Evolutionary conservation across 768 basidiomycete species (phyloP).

Genomic region (Coprinopsis marcescibilis): DNA sequence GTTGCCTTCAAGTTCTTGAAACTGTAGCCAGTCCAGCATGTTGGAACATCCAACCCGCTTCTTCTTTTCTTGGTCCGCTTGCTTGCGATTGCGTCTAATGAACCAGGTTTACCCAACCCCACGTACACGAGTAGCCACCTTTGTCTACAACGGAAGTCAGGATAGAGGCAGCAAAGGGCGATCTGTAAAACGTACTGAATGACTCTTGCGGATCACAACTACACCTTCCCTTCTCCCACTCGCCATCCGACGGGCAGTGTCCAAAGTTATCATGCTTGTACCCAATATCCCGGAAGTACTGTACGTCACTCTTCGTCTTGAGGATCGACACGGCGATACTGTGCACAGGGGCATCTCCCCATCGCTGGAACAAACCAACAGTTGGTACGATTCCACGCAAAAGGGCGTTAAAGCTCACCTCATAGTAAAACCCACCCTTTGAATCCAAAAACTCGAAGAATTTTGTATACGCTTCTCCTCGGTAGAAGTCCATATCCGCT

Average conservation of each 20-base stretch:
- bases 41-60: too few relatives aligned
- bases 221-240: conserved; percentile 1
- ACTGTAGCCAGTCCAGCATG: too few relatives aligned
- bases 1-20: too few relatives aligned
- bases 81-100: too few relatives aligned
- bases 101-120: neutral
- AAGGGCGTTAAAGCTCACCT: conserved; percentile 43
- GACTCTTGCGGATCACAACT: conserved; percentile 46
- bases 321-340: conserved; percentile 78
- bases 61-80: too few relatives aligned
- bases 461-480: conserved; percentile 72
- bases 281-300: conserved; percentile 82
- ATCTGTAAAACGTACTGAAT: conserved; percentile 46
- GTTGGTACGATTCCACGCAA: neutral
- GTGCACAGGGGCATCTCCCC: conserved; percentile 78
- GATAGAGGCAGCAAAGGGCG: neutral
- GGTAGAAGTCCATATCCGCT: conserved; percentile 84
- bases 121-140: conserved; percentile 2
- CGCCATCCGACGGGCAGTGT: conserved; percentile 52
- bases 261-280: conserved; percentile 79
- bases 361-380: conserved; percentile 40
- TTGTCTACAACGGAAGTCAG: conserved; percentile 1
- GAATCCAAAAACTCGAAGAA: conserved; percentile 82
- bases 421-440: conserved; percentile 88
- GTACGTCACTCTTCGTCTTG: conserved; percentile 65